Conservation (phyloP, 202 grass and related monocot species). For the Setaria italica region DNA sequence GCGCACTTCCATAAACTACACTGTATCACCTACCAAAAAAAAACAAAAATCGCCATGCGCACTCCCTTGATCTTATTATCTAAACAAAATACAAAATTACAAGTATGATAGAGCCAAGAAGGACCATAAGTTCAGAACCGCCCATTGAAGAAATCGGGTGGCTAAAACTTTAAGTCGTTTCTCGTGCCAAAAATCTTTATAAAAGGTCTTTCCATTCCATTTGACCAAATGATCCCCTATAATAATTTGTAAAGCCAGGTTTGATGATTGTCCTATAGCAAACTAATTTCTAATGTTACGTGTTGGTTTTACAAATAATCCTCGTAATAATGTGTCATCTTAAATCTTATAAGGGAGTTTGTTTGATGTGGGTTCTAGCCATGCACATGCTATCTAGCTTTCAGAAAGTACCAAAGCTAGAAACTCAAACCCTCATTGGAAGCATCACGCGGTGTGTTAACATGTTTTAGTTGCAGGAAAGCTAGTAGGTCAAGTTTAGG, state of each 20-base stretch:
- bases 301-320: background rate
- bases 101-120: background rate
- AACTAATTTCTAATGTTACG: background rate
- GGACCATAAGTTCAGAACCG: background rate
- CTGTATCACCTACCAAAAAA: background rate
- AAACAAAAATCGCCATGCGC: background rate
- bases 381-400: background rate
- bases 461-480: background rate
- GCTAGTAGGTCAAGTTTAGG: background rate
- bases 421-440: too few relatives aligned
- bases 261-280: too few relatives aligned
- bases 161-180: background rate
- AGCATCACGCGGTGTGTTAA: background rate
- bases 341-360: background rate
- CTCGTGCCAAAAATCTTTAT: background rate
- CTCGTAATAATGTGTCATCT: background rate
- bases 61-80: background rate
- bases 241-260: background rate
- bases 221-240: background rate
- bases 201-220: background rate
- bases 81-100: background rate
- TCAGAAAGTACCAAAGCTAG: background rate
- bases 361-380: background rate
- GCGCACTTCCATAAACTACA: background rate
- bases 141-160: background rate